Evolutionary conservation across 176 grass and related monocot species (phyloP).

Genomic region (Stipa capillata): DNA sequence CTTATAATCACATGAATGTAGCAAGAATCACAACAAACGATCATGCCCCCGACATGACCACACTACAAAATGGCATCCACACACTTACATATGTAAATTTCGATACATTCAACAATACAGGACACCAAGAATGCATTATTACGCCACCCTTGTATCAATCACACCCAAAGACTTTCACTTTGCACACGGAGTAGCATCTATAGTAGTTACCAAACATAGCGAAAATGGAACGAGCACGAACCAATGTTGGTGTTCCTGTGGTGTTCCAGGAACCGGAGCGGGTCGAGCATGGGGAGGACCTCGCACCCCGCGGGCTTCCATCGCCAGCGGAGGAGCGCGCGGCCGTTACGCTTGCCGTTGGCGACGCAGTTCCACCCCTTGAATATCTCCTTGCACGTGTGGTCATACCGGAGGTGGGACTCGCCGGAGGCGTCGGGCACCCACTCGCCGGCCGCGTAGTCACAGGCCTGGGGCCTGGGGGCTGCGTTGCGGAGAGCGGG

Average conservation of each 20-base stretch:
- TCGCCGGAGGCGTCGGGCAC: constrained; percentile 19
- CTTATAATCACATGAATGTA: not conserved
- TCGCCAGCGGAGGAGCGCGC: constrained; percentile 49
- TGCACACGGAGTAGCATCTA: not conserved
- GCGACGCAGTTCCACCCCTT: constrained; percentile 92
- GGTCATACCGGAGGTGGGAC: constrained; percentile 43
- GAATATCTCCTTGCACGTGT: constrained; percentile 82
- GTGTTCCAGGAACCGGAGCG: constrained; percentile 47
- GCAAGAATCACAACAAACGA: not conserved
- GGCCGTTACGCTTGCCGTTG: constrained; percentile 54
- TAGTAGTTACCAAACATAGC: not conserved
- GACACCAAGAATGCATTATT: no score
- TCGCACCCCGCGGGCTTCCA: constrained; percentile 54
- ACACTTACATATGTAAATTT: no score
- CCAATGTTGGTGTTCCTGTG: constrained; percentile 67
- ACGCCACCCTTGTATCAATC: not conserved
- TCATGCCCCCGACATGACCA: not conserved
- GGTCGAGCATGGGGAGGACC: constrained; percentile 47
- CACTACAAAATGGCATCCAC: not conserved
- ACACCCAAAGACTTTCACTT: not conserved
- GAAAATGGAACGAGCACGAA: not conserved
- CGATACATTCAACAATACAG: not conserved
- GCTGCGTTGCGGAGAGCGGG: not conserved
- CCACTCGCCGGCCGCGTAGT: constrained; percentile 69
- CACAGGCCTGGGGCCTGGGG: constrained; percentile 25